phyloP scores from a whole-genome alignment of 352 stramenopile species.

The Aphanomyces euteiches region DNA sequence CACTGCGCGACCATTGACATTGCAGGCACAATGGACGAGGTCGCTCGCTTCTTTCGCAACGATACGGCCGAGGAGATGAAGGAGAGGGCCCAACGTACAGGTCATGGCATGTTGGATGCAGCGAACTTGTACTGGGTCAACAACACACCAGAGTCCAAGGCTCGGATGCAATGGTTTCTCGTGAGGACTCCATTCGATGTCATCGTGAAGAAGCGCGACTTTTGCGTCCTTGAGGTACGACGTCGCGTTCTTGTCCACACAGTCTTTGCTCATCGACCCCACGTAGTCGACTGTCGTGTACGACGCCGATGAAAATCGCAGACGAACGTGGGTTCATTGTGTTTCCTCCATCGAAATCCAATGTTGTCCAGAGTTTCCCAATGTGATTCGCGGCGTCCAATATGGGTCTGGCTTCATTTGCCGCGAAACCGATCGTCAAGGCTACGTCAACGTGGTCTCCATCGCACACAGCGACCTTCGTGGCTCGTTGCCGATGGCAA shows the following conservation, averaged over 20 bases:
- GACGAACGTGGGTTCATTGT: background rate
- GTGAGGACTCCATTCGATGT: too few relatives aligned
- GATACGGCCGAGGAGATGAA: background rate
- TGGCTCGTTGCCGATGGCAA: background rate
- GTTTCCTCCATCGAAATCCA: background rate
- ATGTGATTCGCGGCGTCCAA: background rate
- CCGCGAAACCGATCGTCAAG: constrained; percentile 49
- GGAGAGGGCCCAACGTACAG: background rate
- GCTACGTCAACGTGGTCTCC: constrained; percentile 42
- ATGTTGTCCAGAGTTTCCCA: background rate
- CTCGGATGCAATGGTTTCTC: too few relatives aligned
- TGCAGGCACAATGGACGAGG: background rate
- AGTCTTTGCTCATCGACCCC: too few relatives aligned
- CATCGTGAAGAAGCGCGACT: too few relatives aligned
- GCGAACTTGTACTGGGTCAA: background rate
- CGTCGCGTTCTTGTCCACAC: too few relatives aligned
- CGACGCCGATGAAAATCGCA: too few relatives aligned
- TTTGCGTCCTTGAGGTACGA: too few relatives aligned
- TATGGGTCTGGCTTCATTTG: constrained; percentile 34
- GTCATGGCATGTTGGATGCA: background rate
- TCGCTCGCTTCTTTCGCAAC: background rate
- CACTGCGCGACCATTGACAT: background rate
- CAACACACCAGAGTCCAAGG: background rate
- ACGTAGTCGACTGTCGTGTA: too few relatives aligned
- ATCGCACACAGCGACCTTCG: background rate